These are phyloP conservation scores for Kodamaea kaohsiungensis DNA, from an alignment of 805 yeast species.

Conservation along the genomic window DNA sequence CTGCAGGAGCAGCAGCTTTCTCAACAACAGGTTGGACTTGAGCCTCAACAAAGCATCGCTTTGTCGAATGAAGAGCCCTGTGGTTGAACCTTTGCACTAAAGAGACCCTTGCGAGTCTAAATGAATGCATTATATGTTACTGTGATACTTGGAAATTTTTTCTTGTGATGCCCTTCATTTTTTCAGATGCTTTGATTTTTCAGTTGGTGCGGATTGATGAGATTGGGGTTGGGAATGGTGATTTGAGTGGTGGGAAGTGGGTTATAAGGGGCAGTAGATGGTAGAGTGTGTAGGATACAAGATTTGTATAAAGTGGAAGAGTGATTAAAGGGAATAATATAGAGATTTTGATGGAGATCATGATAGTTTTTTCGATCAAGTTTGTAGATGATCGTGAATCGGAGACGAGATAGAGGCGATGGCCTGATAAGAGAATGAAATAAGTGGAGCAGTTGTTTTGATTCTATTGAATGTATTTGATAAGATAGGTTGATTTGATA, in stretches of 20 bases:
- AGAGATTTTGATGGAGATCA: too few species aligned
- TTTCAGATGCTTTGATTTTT: neutral
- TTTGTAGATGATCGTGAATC: too few species aligned
- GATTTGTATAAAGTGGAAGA: too few species aligned
- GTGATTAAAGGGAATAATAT: too few species aligned
- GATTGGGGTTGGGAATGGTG: neutral
- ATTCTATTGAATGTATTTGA: too few species aligned
- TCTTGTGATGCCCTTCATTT: neutral
- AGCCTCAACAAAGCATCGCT: neutral
- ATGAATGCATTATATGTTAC: neutral
- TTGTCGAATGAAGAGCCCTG: neutral
- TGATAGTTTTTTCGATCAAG: too few species aligned
- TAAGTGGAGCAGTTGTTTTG: too few species aligned
- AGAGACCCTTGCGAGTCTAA: neutral
- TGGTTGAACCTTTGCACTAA: neutral
- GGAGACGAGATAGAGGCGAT: too few species aligned
- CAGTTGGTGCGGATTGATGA: neutral
- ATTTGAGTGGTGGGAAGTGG: neutral
- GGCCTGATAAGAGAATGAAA: too few species aligned
- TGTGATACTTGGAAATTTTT: neutral
- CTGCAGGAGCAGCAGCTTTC: neutral
- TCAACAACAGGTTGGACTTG: neutral
- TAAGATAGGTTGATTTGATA: too few species aligned
- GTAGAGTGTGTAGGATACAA: too few species aligned
- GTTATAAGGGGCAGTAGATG: too few species aligned